Conservation (phyloP, 495 filamentous ascomycete species). For the Penicillium longicatenatum region DNA sequence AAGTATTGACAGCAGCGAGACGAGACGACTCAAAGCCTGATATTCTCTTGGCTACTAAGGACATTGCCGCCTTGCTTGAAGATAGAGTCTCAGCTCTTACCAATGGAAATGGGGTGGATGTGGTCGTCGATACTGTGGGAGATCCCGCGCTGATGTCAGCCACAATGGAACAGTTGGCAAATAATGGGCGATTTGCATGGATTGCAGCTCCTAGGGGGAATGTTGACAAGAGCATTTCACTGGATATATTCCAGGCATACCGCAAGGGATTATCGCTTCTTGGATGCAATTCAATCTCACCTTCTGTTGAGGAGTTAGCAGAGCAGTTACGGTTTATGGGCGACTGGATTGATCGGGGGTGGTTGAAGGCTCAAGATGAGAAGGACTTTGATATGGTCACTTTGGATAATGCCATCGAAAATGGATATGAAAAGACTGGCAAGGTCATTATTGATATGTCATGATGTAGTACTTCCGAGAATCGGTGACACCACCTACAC, state of each 20-base stretch:
- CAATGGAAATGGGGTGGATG: constrained; percentile 20
- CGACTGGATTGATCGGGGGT: constrained; percentile 17
- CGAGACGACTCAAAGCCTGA: constrained; percentile 10
- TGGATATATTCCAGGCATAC: constrained; percentile 25
- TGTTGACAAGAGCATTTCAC: constrained; percentile 11
- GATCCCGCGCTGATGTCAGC: constrained; percentile 20
- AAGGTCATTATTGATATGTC: constrained; percentile 21
- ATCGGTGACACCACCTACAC: no score
- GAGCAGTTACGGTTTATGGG: constrained; percentile 13
- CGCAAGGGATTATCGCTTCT: constrained; percentile 21
- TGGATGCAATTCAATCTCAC: constrained; percentile 21
- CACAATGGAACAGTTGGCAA: constrained; percentile 14
- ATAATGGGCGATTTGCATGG: constrained; percentile 22
- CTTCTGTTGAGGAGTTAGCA: constrained; percentile 14
- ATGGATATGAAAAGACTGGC: constrained; percentile 14
- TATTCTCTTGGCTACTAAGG: constrained; percentile 7
- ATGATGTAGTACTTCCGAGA: no score
- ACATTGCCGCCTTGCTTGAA: neutral
- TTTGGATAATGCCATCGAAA: constrained; percentile 16
- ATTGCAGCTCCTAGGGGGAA: constrained; percentile 22
- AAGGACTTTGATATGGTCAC: constrained; percentile 8
- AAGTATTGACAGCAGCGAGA: constrained; percentile 20
- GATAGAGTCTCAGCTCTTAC: constrained; percentile 8
- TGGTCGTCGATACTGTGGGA: constrained; percentile 24
- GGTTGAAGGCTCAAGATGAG: constrained; percentile 16